These are phyloP conservation scores for Colletotrichum filicis DNA, from an alignment of 2,329 filamentous ascomycete genomes.

Conservation along the genomic window DNA sequence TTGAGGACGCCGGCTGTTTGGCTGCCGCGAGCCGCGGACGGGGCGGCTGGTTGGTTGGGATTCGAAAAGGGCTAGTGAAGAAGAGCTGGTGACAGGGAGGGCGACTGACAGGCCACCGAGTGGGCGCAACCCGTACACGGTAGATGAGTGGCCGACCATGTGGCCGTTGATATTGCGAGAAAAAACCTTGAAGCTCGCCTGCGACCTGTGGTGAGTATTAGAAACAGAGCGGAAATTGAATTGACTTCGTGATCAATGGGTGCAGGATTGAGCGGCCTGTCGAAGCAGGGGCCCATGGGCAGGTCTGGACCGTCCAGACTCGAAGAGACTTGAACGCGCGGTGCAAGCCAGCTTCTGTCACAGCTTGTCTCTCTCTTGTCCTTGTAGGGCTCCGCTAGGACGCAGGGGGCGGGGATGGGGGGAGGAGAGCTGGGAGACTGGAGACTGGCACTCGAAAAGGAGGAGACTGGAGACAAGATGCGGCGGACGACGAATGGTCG, in stretches of 20 bases:
- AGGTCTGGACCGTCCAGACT: constrained; percentile 22
- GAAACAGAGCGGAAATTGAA: constrained; percentile 9
- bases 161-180: background rate
- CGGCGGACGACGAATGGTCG: background rate
- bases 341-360: constrained; percentile 25
- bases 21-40: constrained; percentile 29
- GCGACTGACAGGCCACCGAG: background rate
- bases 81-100: background rate
- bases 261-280: constrained; percentile 19
- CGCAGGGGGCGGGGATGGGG: constrained; percentile 23
- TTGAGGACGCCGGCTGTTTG: constrained; percentile 18
- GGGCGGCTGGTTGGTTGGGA: background rate
- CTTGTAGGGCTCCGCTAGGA: constrained; percentile 30
- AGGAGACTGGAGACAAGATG: constrained; percentile 6
- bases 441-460: background rate
- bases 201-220: background rate
- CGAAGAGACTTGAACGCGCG: constrained; percentile 27
- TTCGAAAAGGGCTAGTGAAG: background rate
- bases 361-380: constrained; percentile 28
- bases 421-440: background rate
- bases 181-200: background rate
- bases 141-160: background rate
- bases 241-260: background rate
- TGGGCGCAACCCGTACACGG: background rate
- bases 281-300: constrained; percentile 20